Conservation (phyloP, 176 grass and related monocot genomes). For the Cymbopogon citratus region DNA sequence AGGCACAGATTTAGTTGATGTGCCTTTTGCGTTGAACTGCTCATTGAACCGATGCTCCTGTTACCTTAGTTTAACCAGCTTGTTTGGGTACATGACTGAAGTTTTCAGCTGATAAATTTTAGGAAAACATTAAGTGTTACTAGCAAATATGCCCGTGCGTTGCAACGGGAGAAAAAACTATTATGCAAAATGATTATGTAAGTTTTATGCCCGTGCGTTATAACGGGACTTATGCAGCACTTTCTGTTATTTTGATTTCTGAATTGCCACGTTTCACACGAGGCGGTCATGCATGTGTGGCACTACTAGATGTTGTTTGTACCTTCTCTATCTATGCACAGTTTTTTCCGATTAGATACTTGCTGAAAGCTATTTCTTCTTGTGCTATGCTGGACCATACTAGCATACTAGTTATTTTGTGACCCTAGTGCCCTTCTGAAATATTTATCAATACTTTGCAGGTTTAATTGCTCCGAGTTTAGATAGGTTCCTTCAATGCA, state of each 20-base stretch:
- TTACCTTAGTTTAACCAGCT: neutral
- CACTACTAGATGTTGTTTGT: neutral
- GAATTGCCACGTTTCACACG: neutral
- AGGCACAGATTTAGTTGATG: neutral
- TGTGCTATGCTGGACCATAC: neutral
- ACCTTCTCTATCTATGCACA: neutral
- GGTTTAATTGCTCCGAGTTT: slow-evolving; percentile 29
- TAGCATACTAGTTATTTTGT: neutral
- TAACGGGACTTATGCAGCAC: too few relatives aligned
- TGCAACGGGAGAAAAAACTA: too few relatives aligned
- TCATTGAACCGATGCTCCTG: neutral
- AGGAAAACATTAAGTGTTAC: too few relatives aligned
- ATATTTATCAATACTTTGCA: slow-evolving; percentile 13
- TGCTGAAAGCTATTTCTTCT: neutral
- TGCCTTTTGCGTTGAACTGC: neutral
- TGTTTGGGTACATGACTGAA: neutral
- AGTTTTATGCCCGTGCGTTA: too few relatives aligned
- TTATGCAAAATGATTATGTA: too few relatives aligned
- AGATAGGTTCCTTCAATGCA: slow-evolving; percentile 66
- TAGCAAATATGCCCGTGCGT: too few relatives aligned
- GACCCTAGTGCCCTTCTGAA: neutral
- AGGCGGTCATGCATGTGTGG: neutral
- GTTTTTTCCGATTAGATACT: neutral
- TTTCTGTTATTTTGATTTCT: slow-evolving; percentile 3
- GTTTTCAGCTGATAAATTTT: neutral